Evolutionary conservation across 1,284 basidiomycete genomes (phyloP).

Genomic region (Pseudozyma flocculosa): DNA sequence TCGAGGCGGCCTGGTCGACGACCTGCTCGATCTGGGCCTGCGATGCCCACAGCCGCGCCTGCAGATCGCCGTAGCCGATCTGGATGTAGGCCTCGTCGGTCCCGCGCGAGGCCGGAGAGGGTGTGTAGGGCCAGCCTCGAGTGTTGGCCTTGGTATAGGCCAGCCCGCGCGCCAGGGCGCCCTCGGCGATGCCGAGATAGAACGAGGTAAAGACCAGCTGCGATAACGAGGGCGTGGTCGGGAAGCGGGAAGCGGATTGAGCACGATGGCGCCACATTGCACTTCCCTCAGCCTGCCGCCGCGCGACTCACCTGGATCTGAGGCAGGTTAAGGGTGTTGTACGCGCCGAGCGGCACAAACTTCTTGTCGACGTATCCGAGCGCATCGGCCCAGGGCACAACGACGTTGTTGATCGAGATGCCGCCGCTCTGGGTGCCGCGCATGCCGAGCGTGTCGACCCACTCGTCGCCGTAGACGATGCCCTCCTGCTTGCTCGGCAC

Average conservation of each 20-base stretch:
- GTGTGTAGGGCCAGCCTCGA: slow-evolving; percentile 55
- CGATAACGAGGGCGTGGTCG: background rate
- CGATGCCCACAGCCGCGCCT: slow-evolving; percentile 53
- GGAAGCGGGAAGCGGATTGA: too few species aligned
- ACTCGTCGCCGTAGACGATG: slow-evolving; percentile 57
- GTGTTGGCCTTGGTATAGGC: slow-evolving; percentile 55
- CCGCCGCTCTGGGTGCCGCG: slow-evolving; percentile 53
- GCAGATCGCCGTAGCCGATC: slow-evolving; percentile 54
- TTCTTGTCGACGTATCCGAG: slow-evolving; percentile 42
- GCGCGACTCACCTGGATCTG: slow-evolving; percentile 39
- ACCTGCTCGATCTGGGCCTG: slow-evolving; percentile 52
- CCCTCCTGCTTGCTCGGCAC: slow-evolving; percentile 49
- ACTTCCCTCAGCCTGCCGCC: too few species aligned
- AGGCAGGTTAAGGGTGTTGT: slow-evolving; percentile 56
- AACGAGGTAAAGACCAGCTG: slow-evolving; percentile 54
- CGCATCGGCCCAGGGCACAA: slow-evolving; percentile 47
- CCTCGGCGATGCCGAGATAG: slow-evolving; percentile 58
- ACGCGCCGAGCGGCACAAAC: slow-evolving; percentile 51
- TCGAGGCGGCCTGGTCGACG: slow-evolving; percentile 21
- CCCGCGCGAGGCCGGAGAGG: slow-evolving; percentile 37
- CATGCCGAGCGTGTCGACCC: slow-evolving; percentile 59
- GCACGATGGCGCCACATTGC: too few species aligned
- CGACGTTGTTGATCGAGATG: slow-evolving; percentile 50
- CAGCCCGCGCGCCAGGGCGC: slow-evolving; percentile 48
- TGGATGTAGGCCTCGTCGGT: slow-evolving; percentile 58